phyloP scores from a whole-genome alignment of 495 filamentous ascomycete species.

The Haplographium delicatum region DNA sequence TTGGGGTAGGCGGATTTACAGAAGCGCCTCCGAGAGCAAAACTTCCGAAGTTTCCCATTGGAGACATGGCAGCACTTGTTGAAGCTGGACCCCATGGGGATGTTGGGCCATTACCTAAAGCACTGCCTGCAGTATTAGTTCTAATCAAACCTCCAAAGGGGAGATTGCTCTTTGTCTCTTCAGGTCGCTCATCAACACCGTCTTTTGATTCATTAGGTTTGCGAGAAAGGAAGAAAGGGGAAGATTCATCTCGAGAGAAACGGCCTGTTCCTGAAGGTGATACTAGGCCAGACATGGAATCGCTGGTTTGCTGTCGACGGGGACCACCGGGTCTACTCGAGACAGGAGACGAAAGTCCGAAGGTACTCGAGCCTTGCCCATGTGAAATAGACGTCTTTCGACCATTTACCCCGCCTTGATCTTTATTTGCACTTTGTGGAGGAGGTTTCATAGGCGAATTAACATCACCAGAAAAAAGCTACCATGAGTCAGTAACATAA shows the following conservation, averaged over 20 bases:
- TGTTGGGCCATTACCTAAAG: constrained; percentile 29
- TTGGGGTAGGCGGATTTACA: constrained; percentile 41
- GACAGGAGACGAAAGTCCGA: constrained; percentile 56
- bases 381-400: constrained; percentile 76
- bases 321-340: constrained; percentile 60
- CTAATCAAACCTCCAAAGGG: constrained; percentile 64
- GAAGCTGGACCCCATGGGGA: constrained; percentile 67
- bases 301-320: constrained; percentile 85
- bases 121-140: constrained; percentile 54
- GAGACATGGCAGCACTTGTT: constrained; percentile 52
- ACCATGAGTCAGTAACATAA: constrained; percentile 15
- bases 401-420: constrained; percentile 49
- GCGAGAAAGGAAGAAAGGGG: constrained; percentile 63
- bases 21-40: constrained; percentile 52
- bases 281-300: constrained; percentile 58
- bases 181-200: constrained; percentile 39
- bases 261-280: constrained; percentile 46
- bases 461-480: constrained; percentile 78
- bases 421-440: constrained; percentile 64
- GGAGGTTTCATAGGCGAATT: constrained; percentile 91
- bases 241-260: constrained; percentile 42
- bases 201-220: constrained; percentile 70
- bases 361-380: constrained; percentile 38
- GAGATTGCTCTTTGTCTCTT: constrained; percentile 43
- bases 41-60: constrained; percentile 83